A percentile compares a stretch with the other conserved stretches of the same genome.
phyloP scores from a whole-genome alignment of 768 basidiomycete genomes.

The Podaxis sp. region DNA sequence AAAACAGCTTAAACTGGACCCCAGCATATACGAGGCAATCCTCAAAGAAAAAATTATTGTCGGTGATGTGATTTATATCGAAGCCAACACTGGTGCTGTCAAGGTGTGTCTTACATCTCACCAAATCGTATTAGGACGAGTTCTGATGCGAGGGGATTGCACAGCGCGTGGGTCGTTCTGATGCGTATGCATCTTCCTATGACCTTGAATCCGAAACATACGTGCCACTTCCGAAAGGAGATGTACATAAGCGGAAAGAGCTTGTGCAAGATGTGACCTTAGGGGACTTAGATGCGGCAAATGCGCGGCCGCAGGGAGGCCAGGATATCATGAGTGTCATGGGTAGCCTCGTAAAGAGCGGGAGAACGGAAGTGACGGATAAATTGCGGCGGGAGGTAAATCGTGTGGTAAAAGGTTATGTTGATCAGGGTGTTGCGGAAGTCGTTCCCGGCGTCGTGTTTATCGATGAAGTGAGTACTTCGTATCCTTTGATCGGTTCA shows the following conservation, averaged over 20 bases:
- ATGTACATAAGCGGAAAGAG: conserved; percentile 94
- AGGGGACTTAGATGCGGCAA: conserved; percentile 94
- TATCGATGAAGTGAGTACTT: conserved; percentile 83
- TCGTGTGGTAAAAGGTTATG: conserved; percentile 95
- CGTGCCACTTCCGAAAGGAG: conserved; percentile 94
- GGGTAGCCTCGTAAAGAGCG: conserved; percentile 85
- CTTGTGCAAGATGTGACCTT: conserved; percentile 93
- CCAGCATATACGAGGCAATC: conserved; percentile 94
- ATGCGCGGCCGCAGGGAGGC: conserved; percentile 92
- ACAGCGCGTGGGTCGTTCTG: conserved; percentile 92
- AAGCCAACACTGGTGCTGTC: conserved; percentile 90
- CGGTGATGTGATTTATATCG: conserved; percentile 96
- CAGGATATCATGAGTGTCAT: conserved; percentile 99
- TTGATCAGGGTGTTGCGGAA: conserved; percentile 97
- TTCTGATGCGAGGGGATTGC: conserved; percentile 8
- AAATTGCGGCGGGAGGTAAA: conserved; percentile 94
- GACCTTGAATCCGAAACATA: conserved; percentile 99
- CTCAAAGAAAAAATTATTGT: conserved; percentile 96
- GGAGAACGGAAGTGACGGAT: conserved; percentile 95
- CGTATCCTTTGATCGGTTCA: neutral
- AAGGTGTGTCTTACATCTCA: conserved; percentile 54
- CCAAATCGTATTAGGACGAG: neutral
- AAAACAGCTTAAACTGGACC: conserved; percentile 91
- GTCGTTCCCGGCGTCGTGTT: conserved; percentile 97
- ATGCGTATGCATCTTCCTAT: conserved; percentile 96